A percentile compares a stretch with the other conserved stretches of the same genome.
Evolutionary conservation across 768 basidiomycete genomes (phyloP).

Genomic region (Russula griseocarnosa): DNA sequence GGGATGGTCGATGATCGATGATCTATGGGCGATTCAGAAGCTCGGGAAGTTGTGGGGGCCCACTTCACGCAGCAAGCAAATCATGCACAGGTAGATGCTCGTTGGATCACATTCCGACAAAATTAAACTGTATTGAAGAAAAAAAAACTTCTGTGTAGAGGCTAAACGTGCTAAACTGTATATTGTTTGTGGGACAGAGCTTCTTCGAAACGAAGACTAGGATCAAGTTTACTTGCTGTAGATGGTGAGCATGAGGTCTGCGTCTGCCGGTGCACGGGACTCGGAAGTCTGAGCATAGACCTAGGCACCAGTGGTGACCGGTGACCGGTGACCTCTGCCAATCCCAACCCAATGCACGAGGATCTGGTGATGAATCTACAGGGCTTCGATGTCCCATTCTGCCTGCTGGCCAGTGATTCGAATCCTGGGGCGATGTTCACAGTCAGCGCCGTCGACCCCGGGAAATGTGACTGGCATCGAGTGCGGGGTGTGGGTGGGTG

Average conservation of each 20-base stretch:
- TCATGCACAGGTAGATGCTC: background rate
- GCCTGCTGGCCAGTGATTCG: too few relatives aligned
- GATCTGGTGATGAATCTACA: too few relatives aligned
- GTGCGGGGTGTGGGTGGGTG: too few relatives aligned
- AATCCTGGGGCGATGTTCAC: too few relatives aligned
- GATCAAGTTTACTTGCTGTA: background rate
- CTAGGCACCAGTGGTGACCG: too few relatives aligned
- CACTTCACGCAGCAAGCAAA: too few relatives aligned
- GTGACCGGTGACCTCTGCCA: too few relatives aligned
- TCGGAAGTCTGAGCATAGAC: too few relatives aligned
- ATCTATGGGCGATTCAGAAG: constrained; percentile 70
- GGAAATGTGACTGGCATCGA: background rate
- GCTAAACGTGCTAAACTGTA: constrained; percentile 25
- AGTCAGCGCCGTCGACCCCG: constrained; percentile 6
- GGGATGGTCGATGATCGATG: too few relatives aligned
- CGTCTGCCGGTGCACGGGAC: background rate
- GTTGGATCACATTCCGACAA: background rate
- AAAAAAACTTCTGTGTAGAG: background rate
- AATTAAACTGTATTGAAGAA: too few relatives aligned
- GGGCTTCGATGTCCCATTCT: too few relatives aligned
- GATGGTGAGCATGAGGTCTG: background rate
- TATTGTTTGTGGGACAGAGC: background rate
- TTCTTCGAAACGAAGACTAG: background rate
- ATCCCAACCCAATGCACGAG: too few relatives aligned
- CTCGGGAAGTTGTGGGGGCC: constrained; percentile 39